These are phyloP conservation scores for Ganoderma lingzhi DNA, from an alignment of 1,284 basidiomycete genomes.

Conservation along the genomic window DNA sequence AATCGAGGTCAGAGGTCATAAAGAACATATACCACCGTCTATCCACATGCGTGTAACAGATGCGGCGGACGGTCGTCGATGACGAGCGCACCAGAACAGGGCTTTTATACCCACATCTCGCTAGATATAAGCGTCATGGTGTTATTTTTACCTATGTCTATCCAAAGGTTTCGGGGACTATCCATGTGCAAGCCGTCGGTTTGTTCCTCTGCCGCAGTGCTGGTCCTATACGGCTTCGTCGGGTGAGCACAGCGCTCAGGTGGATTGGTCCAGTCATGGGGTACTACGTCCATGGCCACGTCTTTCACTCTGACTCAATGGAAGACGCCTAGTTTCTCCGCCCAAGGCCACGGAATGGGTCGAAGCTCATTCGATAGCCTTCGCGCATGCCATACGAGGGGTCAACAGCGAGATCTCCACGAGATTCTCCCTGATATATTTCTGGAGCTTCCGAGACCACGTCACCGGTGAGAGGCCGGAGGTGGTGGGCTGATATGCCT, in stretches of 20 bases:
- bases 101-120: conserved; percentile 39
- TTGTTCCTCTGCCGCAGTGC: conserved; percentile 12
- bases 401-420: conserved; percentile 32
- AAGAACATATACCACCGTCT: conserved; percentile 11
- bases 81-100: conserved; percentile 32
- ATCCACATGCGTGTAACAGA: conserved; percentile 26
- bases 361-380: conserved; percentile 38
- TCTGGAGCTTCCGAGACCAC: conserved; percentile 13
- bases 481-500: conserved; percentile 23
- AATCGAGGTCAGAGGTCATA: conserved; percentile 10
- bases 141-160: conserved; percentile 18
- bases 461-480: conserved; percentile 25
- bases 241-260: conserved; percentile 6
- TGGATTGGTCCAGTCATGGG: conserved; percentile 27
- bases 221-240: conserved; percentile 12
- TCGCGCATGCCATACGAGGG: conserved; percentile 26
- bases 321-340: conserved; percentile 39
- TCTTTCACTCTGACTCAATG: conserved; percentile 22
- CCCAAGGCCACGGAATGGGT: conserved; percentile 33
- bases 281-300: neutral
- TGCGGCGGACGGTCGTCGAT: conserved; percentile 24
- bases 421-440: conserved; percentile 32
- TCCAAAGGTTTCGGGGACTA: conserved; percentile 15
- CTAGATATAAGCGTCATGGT: conserved; percentile 27
- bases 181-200: conserved; percentile 20